Evolutionary conservation across 1,139 yeast species (phyloP), one percentile per base, ranked within the genome.

Genomic region (Zygosaccharomyces sapae): DNA sequence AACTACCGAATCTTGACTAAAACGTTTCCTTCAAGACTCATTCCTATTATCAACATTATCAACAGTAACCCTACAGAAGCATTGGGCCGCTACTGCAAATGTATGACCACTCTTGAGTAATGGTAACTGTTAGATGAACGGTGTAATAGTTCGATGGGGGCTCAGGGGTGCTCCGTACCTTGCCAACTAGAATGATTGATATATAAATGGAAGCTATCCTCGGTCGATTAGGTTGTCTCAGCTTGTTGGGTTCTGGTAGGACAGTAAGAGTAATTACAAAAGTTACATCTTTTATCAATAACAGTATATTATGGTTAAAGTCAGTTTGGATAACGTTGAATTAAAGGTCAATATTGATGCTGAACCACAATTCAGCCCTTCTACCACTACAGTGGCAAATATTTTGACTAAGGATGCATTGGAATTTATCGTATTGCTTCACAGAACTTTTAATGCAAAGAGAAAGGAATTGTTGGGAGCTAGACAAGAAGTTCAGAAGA

Each of bases 391-490:
- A 2, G 73, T 74, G 19, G 63, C 67, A 13, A 75, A 72, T 53
- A 70, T 75, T 44, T 55, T 77, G 33, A 73, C 78, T 9, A 67
- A 68, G 48, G 86, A 81, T 49, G 89, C 90, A 3, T 70, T 85
- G 54, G 83, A 79, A 47, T 81, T 85, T 55, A 78, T 84, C 49
- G 87, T 85, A 33, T 70, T 85, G 41, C 73, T 85, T 55, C 92
- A 85, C 68, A 79, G 87, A 66, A 75, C 84, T 38, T 85, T 85
- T 72, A 80, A 83, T 62, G 68, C 62, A 13, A 77, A 71, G 50
- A 79, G 92, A 67, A 71, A 75, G 57, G 69, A 75, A 55, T 70
- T 84, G 55, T 72, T 85, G 55, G 73, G 72, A 42, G 79, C 79
- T 69, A 79, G 94, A 73, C 76, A 76, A 60, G 64, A 62, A 19